Percentiles rank a stretch among this genome's conserved stretches.
These are phyloP conservation scores for Coemansia erecta DNA, from an alignment of 192 early-diverging fungal genomes.

Conservation along the genomic window DNA sequence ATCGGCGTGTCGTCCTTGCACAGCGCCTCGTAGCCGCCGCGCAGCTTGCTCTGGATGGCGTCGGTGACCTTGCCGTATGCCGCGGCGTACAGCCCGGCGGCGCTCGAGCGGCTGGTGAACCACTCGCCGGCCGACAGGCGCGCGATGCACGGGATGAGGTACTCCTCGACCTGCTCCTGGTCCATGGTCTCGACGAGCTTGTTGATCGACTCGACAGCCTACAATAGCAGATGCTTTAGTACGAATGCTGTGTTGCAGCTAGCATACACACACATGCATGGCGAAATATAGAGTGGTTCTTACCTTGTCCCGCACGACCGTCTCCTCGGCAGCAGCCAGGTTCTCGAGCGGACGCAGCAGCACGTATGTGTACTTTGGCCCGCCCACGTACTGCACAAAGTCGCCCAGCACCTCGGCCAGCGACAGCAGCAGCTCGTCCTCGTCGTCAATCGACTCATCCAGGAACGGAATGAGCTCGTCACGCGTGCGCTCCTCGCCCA, in stretches of 20 bases:
- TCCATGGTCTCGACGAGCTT: conserved; percentile 76
- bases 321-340: conserved; percentile 96
- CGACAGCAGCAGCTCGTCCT: conserved; percentile 93
- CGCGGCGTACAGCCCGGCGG: conserved; percentile 89
- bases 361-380: conserved; percentile 79
- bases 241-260: not conserved
- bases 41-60: conserved; percentile 81
- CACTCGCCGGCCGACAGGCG: conserved; percentile 92
- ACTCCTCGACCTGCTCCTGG: conserved; percentile 81
- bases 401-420: conserved; percentile 92
- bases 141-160: conserved; percentile 88
- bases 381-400: conserved; percentile 92
- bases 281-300: conserved; percentile 14
- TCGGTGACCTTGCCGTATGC: conserved; percentile 71
- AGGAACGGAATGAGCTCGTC: conserved; percentile 97
- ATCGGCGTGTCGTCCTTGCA: conserved; percentile 96
- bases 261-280: conserved; percentile 9
- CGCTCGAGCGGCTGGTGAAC: conserved; percentile 96
- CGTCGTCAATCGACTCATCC: conserved; percentile 99
- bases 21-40: conserved; percentile 76
- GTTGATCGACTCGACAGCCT: conserved; percentile 94
- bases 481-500: conserved; percentile 92
- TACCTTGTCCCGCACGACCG: conserved; percentile 97
- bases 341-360: conserved; percentile 93
- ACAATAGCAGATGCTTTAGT: not conserved